Conservation (phyloP, 345 rosid genomes). For the Mallotus nudiflorus region DNA sequence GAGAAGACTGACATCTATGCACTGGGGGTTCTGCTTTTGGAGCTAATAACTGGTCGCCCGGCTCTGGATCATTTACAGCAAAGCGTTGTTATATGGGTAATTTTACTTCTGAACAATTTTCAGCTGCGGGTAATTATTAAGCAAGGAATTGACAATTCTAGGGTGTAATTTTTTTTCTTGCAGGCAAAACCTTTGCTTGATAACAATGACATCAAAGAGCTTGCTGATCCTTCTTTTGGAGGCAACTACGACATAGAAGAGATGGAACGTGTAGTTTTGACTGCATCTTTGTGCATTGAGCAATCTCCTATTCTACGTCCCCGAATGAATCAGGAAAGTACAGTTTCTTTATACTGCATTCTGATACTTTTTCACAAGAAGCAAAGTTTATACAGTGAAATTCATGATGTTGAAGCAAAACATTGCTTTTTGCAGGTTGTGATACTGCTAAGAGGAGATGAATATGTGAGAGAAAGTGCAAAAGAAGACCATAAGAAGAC, state of each 20-base stretch:
- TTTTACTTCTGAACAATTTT: constrained; percentile 6
- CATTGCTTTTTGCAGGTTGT: constrained; percentile 50
- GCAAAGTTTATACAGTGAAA: no score
- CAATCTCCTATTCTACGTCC: constrained; percentile 87
- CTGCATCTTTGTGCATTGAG: constrained; percentile 80
- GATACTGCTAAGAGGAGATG: constrained; percentile 63
- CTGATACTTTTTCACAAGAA: no score
- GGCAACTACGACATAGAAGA: constrained; percentile 59
- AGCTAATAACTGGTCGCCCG: constrained; percentile 76
- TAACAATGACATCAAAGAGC: constrained; percentile 43
- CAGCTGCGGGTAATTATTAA: background rate
- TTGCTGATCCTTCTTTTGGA: constrained; percentile 67
- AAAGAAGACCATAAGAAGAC: constrained; percentile 32
- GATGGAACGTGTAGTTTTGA: constrained; percentile 58
- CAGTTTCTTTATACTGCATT: background rate
- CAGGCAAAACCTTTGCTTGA: constrained; percentile 87
- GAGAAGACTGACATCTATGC: constrained; percentile 94
- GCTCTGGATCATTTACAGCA: constrained; percentile 68
- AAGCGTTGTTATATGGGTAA: constrained; percentile 84
- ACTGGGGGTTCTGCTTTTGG: constrained; percentile 85
- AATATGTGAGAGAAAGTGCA: constrained; percentile 27
- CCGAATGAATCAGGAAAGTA: constrained; percentile 73
- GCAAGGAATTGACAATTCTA: background rate
- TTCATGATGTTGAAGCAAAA: no score
- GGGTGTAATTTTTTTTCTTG: background rate